Evolutionary conservation across 1,284 basidiomycete species (phyloP), one percentile per base, ranked within the genome.

Genomic region (Pseudozyma sp.): DNA sequence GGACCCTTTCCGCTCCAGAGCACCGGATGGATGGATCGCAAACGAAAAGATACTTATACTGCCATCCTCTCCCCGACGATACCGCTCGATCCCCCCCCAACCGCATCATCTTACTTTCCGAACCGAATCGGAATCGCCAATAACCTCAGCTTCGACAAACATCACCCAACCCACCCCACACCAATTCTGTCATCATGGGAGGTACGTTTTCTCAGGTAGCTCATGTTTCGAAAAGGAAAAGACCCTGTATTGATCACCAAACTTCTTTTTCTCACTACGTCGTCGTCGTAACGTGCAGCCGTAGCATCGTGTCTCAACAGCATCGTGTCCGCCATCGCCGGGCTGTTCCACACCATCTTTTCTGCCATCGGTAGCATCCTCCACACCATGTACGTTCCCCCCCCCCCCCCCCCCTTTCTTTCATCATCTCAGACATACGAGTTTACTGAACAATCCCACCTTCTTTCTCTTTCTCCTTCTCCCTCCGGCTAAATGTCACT

Each of bases 241-340:
- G 35, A 24, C 24, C 24, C 24, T 14, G 35, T 14, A 14, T 37
- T 9, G 8, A 14, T 9, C 8, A 10, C 9, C 35, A 37, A 37
- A 37, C 8, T 9, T 37, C 35, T 37, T 9, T 14, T 37, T 2
- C 9, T 13, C 6, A 4, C 5, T 35, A 33, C 13, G 9, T 17
- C 6, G 31, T 14, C 50, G 10, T n/a, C 16, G 9, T 31, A 11
- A 6, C n/a, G 10, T 8, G 9, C 53, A 65, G 77, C 74, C 39
- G 77, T 78, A 37, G 77, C 77, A 19, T 71, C 67, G 16, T 78
- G 77, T 49, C 69, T 78, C 48, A 62, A 49, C 40, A 64, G 59
- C 29, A 64, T 78, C 37, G 77, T 78, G 19, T 67, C 62, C 19
- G 58, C 70, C n/a, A 76, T 78, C 42, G 77, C 67, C 43, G 51